These are phyloP conservation scores for Phylloporus arenicola DNA, from an alignment of 768 basidiomycete species.

Conservation along the genomic window DNA sequence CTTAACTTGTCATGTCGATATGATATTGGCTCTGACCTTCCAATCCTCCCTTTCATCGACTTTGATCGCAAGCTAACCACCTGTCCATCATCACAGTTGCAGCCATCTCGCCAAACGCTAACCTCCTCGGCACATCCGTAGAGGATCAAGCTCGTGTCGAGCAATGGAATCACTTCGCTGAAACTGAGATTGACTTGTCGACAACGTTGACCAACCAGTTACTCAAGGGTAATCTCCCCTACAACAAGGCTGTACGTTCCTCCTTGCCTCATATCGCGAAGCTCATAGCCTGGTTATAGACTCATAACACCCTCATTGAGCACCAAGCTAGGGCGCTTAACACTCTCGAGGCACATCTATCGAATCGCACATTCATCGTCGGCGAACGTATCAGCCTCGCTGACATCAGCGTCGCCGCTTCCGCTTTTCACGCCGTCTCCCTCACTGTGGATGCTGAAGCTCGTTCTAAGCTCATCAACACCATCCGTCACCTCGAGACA, in stretches of 20 bases:
- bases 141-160: slow-evolving; percentile 74
- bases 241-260: slow-evolving; percentile 75
- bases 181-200: slow-evolving; percentile 51
- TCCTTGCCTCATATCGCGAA: background rate
- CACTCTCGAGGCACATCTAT: slow-evolving; percentile 70
- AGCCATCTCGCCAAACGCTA: slow-evolving; percentile 66
- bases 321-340: slow-evolving; percentile 52
- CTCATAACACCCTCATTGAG: slow-evolving; percentile 52
- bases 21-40: slow-evolving; percentile 11
- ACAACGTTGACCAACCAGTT: slow-evolving; percentile 38
- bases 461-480: slow-evolving; percentile 66
- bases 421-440: slow-evolving; percentile 49
- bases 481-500: slow-evolving; percentile 83
- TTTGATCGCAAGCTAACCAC: slow-evolving; percentile 14
- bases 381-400: slow-evolving; percentile 93
- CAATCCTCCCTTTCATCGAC: background rate
- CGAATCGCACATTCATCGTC: slow-evolving; percentile 82
- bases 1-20: slow-evolving; percentile 58
- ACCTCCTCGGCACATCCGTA: slow-evolving; percentile 59
- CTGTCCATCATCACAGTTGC: slow-evolving; percentile 51
- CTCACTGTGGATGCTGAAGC: slow-evolving; percentile 60
- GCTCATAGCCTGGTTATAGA: slow-evolving; percentile 32
- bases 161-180: slow-evolving; percentile 79
- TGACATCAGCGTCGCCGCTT: slow-evolving; percentile 66
- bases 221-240: slow-evolving; percentile 52